phyloP scores from a whole-genome alignment of 192 early-diverging fungal genomes.

The Umbelopsis sp. region DNA sequence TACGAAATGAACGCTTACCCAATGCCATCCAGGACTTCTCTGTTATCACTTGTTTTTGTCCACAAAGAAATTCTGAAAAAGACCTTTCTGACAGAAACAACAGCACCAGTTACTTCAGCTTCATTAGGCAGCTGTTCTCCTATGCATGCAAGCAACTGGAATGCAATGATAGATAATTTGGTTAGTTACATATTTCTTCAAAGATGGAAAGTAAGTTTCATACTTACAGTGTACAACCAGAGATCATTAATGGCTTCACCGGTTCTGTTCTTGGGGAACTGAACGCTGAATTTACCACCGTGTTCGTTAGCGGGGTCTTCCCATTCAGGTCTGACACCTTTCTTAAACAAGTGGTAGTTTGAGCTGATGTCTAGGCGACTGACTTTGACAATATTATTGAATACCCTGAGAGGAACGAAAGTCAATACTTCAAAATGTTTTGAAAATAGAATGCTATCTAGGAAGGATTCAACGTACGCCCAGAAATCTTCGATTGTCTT shows the following conservation, averaged over 20 bases:
- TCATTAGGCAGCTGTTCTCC: conserved; percentile 82
- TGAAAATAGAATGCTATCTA: neutral
- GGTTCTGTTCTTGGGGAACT: conserved; percentile 68
- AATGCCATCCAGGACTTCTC: conserved; percentile 46
- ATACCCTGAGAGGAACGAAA: conserved; percentile 51
- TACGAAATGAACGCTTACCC: conserved; percentile 44
- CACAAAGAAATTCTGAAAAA: conserved; percentile 87
- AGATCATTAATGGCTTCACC: conserved; percentile 76
- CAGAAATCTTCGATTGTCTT: conserved; percentile 97
- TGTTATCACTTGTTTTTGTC: conserved; percentile 66
- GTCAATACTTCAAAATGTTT: neutral
- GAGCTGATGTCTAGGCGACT: conserved; percentile 71
- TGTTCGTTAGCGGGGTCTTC: conserved; percentile 89
- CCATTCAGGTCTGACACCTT: conserved; percentile 92
- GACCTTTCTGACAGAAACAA: conserved; percentile 82
- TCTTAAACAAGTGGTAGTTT: conserved; percentile 95
- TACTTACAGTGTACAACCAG: conserved; percentile 83
- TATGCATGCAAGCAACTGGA: conserved; percentile 82
- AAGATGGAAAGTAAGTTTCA: neutral
- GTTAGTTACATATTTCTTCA: neutral
- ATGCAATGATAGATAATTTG: conserved; percentile 15
- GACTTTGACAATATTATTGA: conserved; percentile 85
- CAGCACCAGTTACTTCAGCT: conserved; percentile 86
- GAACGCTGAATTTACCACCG: conserved; percentile 90
- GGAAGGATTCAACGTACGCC: conserved; percentile 68